Conservation (phyloP, 1,139 yeast genomes). For the Sugiyamaella neomexicana region DNA sequence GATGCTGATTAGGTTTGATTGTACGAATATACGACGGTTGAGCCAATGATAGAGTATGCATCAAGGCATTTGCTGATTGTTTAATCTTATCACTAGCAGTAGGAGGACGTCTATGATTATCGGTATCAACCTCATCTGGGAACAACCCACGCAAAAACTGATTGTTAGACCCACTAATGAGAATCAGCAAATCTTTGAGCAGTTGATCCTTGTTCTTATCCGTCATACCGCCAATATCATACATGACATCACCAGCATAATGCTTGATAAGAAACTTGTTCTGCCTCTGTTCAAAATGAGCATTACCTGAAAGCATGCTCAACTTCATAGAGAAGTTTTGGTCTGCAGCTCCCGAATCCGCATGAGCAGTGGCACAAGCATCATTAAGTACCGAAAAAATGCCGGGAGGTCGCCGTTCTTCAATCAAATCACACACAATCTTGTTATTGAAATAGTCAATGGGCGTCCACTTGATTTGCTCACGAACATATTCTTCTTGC, state of each 20-base stretch:
- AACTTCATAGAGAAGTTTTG: slow-evolving; percentile 93
- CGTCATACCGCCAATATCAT: slow-evolving; percentile 87
- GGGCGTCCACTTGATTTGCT: slow-evolving; percentile 96
- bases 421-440: slow-evolving; percentile 95
- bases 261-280: slow-evolving; percentile 89
- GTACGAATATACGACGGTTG: slow-evolving; percentile 97
- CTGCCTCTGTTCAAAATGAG: slow-evolving; percentile 87
- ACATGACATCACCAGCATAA: slow-evolving; percentile 98
- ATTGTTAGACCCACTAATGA: slow-evolving; percentile 71
- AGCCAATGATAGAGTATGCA: slow-evolving; percentile 83
- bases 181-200: slow-evolving; percentile 81
- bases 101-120: slow-evolving; percentile 71
- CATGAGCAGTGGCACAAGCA: slow-evolving; percentile 97
- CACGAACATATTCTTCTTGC: slow-evolving; percentile 95
- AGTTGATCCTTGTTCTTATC: slow-evolving; percentile 96
- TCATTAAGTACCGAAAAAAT: slow-evolving; percentile 95
- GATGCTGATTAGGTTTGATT: slow-evolving; percentile 93
- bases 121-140: slow-evolving; percentile 75
- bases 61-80: slow-evolving; percentile 84
- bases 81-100: slow-evolving; percentile 98
- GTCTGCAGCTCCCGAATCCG: slow-evolving; percentile 95
- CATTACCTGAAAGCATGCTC: slow-evolving; percentile 76
- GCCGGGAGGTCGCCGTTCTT: slow-evolving; percentile 94
- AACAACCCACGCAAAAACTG: slow-evolving; percentile 65
- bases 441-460: slow-evolving; percentile 95